A percentile compares a stretch with the other conserved stretches of the same genome.
phyloP scores from a whole-genome alignment of 2,329 filamentous ascomycete species.

The Venturia oleaginea region DNA sequence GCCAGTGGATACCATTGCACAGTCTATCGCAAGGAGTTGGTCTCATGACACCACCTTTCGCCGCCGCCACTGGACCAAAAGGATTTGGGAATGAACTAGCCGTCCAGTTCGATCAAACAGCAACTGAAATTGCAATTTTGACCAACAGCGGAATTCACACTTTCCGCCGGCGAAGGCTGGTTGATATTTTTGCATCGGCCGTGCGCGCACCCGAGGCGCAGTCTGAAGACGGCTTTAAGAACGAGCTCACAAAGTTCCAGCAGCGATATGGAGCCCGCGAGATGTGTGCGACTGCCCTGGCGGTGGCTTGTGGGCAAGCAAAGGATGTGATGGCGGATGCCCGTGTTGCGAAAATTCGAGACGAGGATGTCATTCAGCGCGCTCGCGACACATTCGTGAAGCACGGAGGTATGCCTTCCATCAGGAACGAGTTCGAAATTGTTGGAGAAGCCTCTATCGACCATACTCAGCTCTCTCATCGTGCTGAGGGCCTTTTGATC shows the following conservation, averaged over 20 bases:
- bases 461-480: constrained; percentile 75
- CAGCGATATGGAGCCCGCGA: constrained; percentile 80
- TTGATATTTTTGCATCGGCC: constrained; percentile 83
- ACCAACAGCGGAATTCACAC: constrained; percentile 88
- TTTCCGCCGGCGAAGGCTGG: constrained; percentile 70
- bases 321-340: constrained; percentile 66
- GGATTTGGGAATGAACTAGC: constrained; percentile 94
- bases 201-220: constrained; percentile 50
- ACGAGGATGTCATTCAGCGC: constrained; percentile 76
- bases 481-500: constrained; percentile 78
- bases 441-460: constrained; percentile 54
- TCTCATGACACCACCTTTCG: constrained; percentile 61
- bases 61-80: constrained; percentile 53
- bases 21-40: constrained; percentile 71
- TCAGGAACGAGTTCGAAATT: constrained; percentile 65
- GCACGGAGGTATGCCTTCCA: constrained; percentile 76
- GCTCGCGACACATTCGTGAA: constrained; percentile 86
- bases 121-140: constrained; percentile 79
- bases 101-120: constrained; percentile 81
- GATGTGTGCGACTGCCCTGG: constrained; percentile 80
- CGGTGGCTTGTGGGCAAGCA: constrained; percentile 90
- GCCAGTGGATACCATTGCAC: constrained; percentile 67
- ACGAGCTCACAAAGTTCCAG: constrained; percentile 74
- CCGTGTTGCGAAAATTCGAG: constrained; percentile 61
- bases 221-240: constrained; percentile 71